Conservation (phyloP, 306 rosid genomes). For the Quercus robur region DNA sequence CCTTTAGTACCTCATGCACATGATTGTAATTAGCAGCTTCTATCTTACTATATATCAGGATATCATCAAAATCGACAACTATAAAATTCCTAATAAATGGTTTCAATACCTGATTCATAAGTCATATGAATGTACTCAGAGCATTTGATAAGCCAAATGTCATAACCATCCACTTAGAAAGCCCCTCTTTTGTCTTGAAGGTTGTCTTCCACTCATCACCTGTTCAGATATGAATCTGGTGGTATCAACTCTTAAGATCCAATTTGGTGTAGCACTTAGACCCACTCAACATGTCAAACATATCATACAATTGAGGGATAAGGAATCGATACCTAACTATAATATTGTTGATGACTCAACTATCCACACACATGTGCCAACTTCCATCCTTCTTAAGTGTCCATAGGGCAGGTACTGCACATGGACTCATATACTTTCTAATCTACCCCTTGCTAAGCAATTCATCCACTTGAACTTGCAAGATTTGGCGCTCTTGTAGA, state of each 20-base stretch:
- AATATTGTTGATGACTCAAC: background rate
- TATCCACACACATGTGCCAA: background rate
- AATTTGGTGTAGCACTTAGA: background rate
- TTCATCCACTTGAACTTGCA: background rate
- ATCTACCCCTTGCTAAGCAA: background rate
- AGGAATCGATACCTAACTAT: background rate
- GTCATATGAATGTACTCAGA: background rate
- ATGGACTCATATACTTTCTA: no score
- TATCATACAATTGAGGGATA: background rate
- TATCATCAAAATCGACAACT: no score
- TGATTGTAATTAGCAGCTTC: no score
- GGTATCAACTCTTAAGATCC: background rate
- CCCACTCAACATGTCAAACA: background rate
- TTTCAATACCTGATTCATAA: background rate
- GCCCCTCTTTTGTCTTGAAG: background rate
- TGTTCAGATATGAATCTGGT: background rate
- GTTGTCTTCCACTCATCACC: background rate
- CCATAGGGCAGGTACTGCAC: background rate
- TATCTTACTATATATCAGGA: no score
- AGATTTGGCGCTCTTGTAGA: fast-evolving
- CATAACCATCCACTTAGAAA: background rate
- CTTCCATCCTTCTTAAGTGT: background rate
- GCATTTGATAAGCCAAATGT: no score
- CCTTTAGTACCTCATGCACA: no score
- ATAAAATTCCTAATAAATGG: background rate